A percentile compares a stretch with the other conserved stretches of the same genome.
Conservation (phyloP, 108 stramenopile genomes). For the Chaetoceros tenuissimus region DNA sequence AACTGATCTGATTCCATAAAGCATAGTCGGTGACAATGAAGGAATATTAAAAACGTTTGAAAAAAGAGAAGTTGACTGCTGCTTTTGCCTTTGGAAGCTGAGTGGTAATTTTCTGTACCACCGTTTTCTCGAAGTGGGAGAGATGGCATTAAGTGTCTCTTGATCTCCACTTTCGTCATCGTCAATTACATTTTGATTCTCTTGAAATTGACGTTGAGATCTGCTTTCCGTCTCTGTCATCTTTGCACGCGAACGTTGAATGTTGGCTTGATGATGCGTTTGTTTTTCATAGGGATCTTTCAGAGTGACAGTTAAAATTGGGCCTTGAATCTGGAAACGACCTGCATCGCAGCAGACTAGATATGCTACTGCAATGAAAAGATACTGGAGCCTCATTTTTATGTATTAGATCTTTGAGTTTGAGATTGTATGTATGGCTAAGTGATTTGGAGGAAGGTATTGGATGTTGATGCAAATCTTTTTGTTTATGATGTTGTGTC, state of each 20-base stretch:
- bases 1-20: background rate
- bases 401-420: no score
- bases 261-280: background rate
- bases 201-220: background rate
- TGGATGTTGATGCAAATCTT: no score
- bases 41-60: background rate
- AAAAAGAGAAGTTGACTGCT: no score
- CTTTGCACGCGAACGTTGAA: background rate
- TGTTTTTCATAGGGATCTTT: background rate
- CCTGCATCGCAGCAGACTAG: background rate
- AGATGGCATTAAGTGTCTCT: background rate
- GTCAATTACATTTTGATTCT: background rate
- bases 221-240: background rate
- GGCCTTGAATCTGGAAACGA: background rate
- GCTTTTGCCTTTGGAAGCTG: background rate
- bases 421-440: no score
- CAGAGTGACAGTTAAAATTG: background rate
- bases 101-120: background rate
- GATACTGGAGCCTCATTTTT: no score
- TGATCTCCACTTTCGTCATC: background rate
- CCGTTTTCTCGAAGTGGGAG: background rate
- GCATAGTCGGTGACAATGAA: background rate
- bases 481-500: no score
- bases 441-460: no score
- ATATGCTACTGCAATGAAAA: no score